Base-by-base conservation (phyloP, 2,329 filamentous ascomycete genomes). In the Penicillium sp. region DNA sequence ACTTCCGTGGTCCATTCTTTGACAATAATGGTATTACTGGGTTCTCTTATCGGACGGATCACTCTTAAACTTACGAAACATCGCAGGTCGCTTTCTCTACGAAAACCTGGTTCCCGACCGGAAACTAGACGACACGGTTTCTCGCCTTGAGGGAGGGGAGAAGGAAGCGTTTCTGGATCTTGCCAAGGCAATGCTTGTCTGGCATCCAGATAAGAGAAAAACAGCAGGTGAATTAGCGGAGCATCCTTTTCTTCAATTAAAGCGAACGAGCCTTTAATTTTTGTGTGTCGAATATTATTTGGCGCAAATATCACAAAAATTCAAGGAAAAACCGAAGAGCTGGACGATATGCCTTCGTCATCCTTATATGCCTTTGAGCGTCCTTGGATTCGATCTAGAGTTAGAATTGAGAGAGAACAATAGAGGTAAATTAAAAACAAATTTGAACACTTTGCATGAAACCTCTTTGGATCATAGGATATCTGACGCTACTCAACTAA, bases 181-280 rank as follows among this genome's bases (percentile, higher is more conserved):
- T 43, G 50, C 51, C 7, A 47, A 50, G 28, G 41, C 45, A n/a
- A 65, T 65, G 62, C 51, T 66, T 12, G 41, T 37, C 9, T 66
- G 61, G 62, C 29, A 51, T 4, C 61, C 62, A 2, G 55, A 60
- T 32, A 44, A 65, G 36, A 57, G 63, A 26, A 58, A 55, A 31
- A 64, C 57, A 14, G 63, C 62, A 20, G 50, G 50, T n/a, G 57
- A 66, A 38, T 34, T 66, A 17, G 54, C 60, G 17, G 51, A 63
- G 2, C 57, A 66, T 51, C 58, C 37, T 52, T 66, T 39, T 64
- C 66, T 42, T 17, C 32, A 45, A 12, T 18, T n/a, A n/a, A 54
- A 52, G 45, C 32, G n/a, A n/a, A n/a, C 22, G 44, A 50, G 35
- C 18, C n/a, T 43, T 39, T 57, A 31, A 54, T 51, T 51, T 48